A percentile compares a stretch with the other conserved stretches of the same genome.
Conservation (phyloP, 345 rosid genomes). For the Dipteronia dyeriana region DNA sequence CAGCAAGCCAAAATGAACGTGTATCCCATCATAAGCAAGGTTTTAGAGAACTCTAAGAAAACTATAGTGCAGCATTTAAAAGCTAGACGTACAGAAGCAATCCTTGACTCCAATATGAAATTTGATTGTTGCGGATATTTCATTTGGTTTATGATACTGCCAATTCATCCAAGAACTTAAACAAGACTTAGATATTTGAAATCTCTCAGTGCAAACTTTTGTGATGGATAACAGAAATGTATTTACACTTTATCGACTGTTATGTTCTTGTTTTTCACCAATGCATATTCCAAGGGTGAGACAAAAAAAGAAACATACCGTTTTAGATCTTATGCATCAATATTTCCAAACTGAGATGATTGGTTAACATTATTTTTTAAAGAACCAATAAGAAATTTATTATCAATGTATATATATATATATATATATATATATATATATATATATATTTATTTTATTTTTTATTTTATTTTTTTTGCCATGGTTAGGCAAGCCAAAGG, state of each 20-base stretch:
- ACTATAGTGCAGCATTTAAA: neutral
- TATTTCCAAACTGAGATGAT: conserved; percentile 1
- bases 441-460: too few relatives aligned
- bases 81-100: conserved; percentile 4
- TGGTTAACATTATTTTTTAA: neutral
- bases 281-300: neutral
- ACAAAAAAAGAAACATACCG: neutral
- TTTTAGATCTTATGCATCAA: neutral
- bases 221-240: neutral
- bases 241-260: neutral
- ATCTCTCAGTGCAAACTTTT: neutral
- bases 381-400: neutral
- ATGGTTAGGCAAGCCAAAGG: neutral
- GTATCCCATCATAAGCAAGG: neutral
- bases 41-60: neutral
- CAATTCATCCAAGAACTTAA: neutral
- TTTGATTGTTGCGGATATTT: neutral
- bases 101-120: neutral
- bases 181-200: neutral
- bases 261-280: neutral
- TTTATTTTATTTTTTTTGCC: too few relatives aligned
- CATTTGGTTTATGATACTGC: neutral
- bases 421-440: too few relatives aligned
- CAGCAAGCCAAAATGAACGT: neutral
- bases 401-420: neutral